Base-by-base conservation (phyloP, 2,329 filamentous ascomycete genomes). In the Sporothrix mexicana region DNA sequence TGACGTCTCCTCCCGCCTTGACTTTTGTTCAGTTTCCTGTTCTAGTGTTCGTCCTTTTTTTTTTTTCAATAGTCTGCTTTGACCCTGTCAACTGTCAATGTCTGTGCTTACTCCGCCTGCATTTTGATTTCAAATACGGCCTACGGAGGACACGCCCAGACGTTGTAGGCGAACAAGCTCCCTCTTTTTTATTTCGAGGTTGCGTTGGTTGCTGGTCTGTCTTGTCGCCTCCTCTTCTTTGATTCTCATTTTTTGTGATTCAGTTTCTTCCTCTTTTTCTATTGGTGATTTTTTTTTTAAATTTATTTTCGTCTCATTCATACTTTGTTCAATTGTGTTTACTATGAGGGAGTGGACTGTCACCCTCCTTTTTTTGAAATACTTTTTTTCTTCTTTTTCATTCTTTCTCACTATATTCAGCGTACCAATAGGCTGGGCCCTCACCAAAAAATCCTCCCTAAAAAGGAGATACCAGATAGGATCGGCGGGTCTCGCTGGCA, bases 111-210 rank as follows among this genome's bases (percentile, higher is more conserved):
- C 36, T 23, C 20, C 13, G 51, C 51, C 23, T 25, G 51, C 51
- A 55, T 25, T 43, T 36, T 64, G 36, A 64, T 64, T 64, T 45
- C 59, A 45, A 64, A 45, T 64, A 45, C 59, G n/a, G 17, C 36
- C 30, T 36, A 36, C 30, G 7, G 5, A 64, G 7, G 5, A 64
- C 45, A 45, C 59, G 36, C 36, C 59, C 17, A 43, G 41, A 45
- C 17, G 55, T 59, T 7, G 55, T 36, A 17, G 55, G 30, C 30
- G 30, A 36, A 36, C 30, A 36, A 7, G 25, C 25, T 23, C 53
- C n/a, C 12, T 25, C 3, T 10, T 55, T 55, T 20, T 10, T 12
- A 36, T 36, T 36, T 36, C 30, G 5, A 6, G 30, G 30, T 36
- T 36, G 30, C 30, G 7, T 36, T 36, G 7, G 30, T 36, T 36